Conservation (phyloP, 164 flowering plant species). For the Kingdonia uniflora region DNA sequence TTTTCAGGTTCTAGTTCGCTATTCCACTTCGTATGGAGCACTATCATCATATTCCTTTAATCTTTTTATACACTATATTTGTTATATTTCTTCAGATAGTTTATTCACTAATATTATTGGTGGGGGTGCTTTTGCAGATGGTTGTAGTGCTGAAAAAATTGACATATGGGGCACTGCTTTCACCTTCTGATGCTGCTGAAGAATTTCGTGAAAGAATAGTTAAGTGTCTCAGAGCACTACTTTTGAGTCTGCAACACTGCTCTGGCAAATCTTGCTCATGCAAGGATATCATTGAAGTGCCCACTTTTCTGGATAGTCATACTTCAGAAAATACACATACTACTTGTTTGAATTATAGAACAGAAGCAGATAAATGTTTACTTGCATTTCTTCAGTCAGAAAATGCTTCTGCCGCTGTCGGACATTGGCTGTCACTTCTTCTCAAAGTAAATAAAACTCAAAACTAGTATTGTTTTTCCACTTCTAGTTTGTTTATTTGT, state of each 20-base stretch:
- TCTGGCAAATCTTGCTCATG: slow-evolving; percentile 49
- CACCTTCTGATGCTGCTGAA: slow-evolving; percentile 74
- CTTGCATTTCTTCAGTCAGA: slow-evolving; percentile 77
- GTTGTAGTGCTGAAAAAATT: slow-evolving; percentile 69
- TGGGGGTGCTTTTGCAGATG: slow-evolving; percentile 42
- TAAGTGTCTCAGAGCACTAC: slow-evolving; percentile 67
- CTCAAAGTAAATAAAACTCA: slow-evolving; percentile 43
- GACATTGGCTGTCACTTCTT: slow-evolving; percentile 96
- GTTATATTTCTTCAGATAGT: too few relatives aligned
- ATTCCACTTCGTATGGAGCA: too few relatives aligned
- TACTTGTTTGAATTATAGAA: slow-evolving; percentile 8
- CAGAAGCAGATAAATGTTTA: slow-evolving; percentile 48
- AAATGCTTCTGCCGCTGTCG: slow-evolving; percentile 78
- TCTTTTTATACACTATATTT: too few relatives aligned
- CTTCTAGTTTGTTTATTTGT: neutral
- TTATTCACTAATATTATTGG: too few relatives aligned
- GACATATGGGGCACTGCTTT: slow-evolving; percentile 66
- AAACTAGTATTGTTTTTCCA: neutral
- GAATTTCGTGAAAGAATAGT: slow-evolving; percentile 89
- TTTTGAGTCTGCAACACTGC: slow-evolving; percentile 48
- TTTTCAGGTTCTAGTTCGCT: too few relatives aligned
- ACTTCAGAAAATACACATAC: slow-evolving; percentile 9
- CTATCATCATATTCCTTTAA: too few relatives aligned
- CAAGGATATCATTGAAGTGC: slow-evolving; percentile 29
- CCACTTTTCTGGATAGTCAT: slow-evolving; percentile 24